Evolutionary conservation across 2,329 filamentous ascomycete genomes (phyloP).

Genomic region (Sarocladiaceae sp.): DNA sequence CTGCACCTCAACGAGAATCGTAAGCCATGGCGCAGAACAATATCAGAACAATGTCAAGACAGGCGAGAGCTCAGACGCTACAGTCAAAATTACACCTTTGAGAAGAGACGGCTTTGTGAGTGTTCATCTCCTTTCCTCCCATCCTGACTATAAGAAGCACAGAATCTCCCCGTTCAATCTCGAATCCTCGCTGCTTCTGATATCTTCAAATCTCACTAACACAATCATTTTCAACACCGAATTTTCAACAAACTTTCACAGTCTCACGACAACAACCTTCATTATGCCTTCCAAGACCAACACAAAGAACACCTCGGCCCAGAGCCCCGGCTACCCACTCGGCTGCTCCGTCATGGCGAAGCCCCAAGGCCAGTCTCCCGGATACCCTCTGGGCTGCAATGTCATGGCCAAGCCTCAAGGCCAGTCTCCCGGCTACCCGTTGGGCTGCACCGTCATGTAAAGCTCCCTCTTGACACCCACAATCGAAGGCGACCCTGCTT

Average conservation of each 20-base stretch:
- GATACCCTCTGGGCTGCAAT: conserved; percentile 22
- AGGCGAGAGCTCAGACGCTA: not conserved
- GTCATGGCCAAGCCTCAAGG: conserved; percentile 24
- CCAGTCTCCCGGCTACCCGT: conserved; percentile 19
- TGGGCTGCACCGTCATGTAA: conserved; percentile 32
- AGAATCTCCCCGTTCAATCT: too few species aligned
- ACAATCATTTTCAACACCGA: conserved; percentile 22
- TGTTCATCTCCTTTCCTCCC: not conserved
- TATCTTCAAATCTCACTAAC: conserved; percentile 15
- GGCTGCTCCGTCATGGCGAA: conserved; percentile 26
- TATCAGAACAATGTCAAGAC: conserved; percentile 9
- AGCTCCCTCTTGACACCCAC: conserved; percentile 3
- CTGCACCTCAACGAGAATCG: too few species aligned
- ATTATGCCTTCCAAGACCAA: conserved; percentile 24
- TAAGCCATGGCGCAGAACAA: too few species aligned
- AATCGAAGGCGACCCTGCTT: not conserved
- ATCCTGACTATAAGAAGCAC: conserved; percentile 11
- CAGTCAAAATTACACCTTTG: not conserved
- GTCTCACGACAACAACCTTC: conserved; percentile 21
- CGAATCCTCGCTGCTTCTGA: too few species aligned
- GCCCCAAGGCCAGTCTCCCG: conserved; percentile 19
- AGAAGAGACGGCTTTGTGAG: not conserved
- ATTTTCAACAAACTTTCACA: conserved; percentile 19
- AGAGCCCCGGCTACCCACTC: conserved; percentile 22
- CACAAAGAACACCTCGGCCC: conserved; percentile 19